Base-by-base conservation (phyloP, 768 basidiomycete genomes). In the Daedalea quercina region DNA sequence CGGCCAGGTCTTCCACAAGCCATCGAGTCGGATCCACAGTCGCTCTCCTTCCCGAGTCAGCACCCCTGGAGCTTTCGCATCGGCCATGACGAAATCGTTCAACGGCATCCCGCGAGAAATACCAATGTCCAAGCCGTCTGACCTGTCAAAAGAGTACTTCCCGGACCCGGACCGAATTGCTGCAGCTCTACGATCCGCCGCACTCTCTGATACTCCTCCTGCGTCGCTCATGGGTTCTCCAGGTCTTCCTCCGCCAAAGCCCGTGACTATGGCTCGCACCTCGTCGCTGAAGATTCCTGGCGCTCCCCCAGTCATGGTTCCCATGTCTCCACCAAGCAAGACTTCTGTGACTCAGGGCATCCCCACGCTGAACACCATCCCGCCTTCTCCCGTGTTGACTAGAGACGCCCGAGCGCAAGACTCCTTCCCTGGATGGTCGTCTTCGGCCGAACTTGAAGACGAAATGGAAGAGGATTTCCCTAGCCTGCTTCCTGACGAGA, bases 1-100 rank as follows among this genome's bases (percentile, higher is more conserved):
- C 15, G 88, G 88, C 0, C 88, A 91, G 60, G 70, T 82, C 8
- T 84, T 90, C 65, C 78, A 76, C 51, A 75, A 73, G 47, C 82
- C 83, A 2, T 67, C 67, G 4, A 79, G 78, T 59, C 65, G 66
- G 11, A 63, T 61, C 1, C 69, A 67, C 34, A 63, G 66, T 26
- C 60, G 60, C 17, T 61, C 63, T 1, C 56, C 61, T 9, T 65
- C 65, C 20, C 19, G 20, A 28, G 8, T 50, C 9, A 37, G 23
- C 46, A 53, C 57, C n/a, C 52, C 54, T 20, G 52, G 42, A 22
- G 20, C 58, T 11, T 49, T 41, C 51, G 13, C 44, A 3, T 9
- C 37, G 3, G 20, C 50, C 24, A 25, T 35, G 24, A 41, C 37
- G 8, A 44, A 37, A 12, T 37, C 49, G 1, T 49, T 53, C 1